Percentiles rank a stretch among this genome's conserved stretches.
Conservation (phyloP, 1,284 basidiomycete species). For the Puccinia novopanici region DNA sequence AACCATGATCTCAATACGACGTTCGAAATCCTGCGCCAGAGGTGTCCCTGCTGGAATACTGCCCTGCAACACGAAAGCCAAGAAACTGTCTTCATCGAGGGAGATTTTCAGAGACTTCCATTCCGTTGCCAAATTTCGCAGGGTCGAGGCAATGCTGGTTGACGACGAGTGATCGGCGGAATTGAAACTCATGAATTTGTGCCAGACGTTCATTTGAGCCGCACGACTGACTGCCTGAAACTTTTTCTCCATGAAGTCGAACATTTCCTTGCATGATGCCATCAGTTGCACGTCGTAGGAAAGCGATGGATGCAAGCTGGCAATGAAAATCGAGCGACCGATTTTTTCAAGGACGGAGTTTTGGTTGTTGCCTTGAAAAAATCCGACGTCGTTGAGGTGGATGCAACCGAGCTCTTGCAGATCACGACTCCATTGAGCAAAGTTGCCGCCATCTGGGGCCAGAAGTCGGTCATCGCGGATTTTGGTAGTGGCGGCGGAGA, state of each 20-base stretch:
- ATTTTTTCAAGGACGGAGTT: background rate
- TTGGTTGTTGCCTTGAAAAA: background rate
- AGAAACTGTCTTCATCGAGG: background rate
- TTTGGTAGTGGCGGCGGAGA: background rate
- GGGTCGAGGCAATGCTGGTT: background rate
- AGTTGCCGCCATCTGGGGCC: background rate
- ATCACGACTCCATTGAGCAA: background rate
- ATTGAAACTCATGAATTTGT: background rate
- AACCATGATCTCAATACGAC: background rate
- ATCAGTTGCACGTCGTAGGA: background rate
- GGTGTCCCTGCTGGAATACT: background rate
- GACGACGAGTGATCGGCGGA: background rate
- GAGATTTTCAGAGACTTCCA: background rate
- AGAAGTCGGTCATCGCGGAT: background rate
- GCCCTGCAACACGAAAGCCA: background rate
- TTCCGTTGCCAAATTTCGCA: background rate
- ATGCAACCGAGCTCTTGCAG: background rate
- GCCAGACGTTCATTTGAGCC: background rate
- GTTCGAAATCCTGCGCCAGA: background rate
- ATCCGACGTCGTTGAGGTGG: background rate
- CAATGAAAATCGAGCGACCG: background rate
- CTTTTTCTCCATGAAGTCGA: background rate
- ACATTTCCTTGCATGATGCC: background rate
- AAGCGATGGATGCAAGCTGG: background rate
- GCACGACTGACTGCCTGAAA: background rate